These are phyloP conservation scores for Aspergillus funiculosus DNA, from an alignment of 495 filamentous ascomycete species.

Conservation along the genomic window DNA sequence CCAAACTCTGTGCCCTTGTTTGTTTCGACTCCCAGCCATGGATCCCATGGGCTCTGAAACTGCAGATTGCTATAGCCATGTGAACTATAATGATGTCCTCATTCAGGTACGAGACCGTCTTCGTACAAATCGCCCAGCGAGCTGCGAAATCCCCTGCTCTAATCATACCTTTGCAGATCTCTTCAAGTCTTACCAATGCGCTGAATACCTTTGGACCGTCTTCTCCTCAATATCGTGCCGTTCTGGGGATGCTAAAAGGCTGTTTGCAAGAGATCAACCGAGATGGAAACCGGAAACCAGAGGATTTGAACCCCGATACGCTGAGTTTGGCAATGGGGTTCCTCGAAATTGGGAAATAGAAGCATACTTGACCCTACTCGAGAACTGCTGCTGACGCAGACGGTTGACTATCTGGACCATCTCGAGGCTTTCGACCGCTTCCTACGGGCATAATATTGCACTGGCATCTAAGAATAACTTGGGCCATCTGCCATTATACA, in stretches of 20 bases:
- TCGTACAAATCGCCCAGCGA: not conserved
- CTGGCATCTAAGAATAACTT: too few species aligned
- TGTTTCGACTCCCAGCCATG: not conserved
- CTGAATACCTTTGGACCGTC: constrained; percentile 37
- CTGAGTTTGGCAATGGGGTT: constrained; percentile 39
- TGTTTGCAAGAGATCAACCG: constrained; percentile 32
- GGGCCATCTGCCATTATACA: too few species aligned
- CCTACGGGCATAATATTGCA: too few species aligned
- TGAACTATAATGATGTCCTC: constrained; percentile 30
- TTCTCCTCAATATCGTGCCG: constrained; percentile 35
- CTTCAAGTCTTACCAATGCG: constrained; percentile 38
- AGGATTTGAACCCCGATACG: constrained; percentile 29
- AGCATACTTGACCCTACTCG: not conserved
- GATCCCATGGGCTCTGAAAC: not conserved
- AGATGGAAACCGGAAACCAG: constrained; percentile 6
- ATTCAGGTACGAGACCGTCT: constrained; percentile 23
- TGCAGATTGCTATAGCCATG: not conserved
- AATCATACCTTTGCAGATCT: constrained; percentile 28
- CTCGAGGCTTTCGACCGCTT: too few species aligned
- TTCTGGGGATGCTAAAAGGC: constrained; percentile 35
- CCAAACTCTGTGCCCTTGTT: not conserved
- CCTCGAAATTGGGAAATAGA: constrained; percentile 30
- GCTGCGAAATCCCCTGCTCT: not conserved
- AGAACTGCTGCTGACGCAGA: too few species aligned
- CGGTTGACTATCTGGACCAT: not conserved